These are phyloP conservation scores for Candida pseudoglaebosa DNA, from an alignment of 805 yeast species.

Conservation along the genomic window DNA sequence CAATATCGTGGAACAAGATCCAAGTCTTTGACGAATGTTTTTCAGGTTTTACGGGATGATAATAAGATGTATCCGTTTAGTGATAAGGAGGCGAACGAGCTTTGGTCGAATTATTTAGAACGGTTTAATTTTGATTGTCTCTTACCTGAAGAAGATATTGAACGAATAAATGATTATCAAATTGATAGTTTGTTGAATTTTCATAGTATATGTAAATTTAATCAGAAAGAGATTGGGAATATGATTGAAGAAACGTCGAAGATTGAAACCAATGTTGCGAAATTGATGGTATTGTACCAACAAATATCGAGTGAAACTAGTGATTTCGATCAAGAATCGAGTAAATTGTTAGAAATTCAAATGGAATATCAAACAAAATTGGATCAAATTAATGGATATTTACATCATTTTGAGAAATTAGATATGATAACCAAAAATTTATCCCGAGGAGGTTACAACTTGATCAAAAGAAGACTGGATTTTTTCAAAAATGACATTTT, in stretches of 20 bases:
- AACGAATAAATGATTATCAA: constrained; percentile 33
- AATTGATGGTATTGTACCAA: constrained; percentile 49
- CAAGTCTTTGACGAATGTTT: neutral
- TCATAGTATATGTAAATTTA: constrained; percentile 27
- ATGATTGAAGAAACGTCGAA: constrained; percentile 45
- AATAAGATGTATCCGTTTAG: constrained; percentile 13
- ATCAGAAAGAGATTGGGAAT: constrained; percentile 17
- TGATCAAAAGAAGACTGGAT: constrained; percentile 48
- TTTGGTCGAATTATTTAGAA: constrained; percentile 31
- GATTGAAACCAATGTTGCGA: constrained; percentile 43
- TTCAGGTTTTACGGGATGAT: neutral
- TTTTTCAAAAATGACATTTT: constrained; percentile 46
- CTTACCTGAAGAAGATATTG: constrained; percentile 38
- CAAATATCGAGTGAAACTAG: constrained; percentile 58
- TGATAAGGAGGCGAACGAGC: constrained; percentile 6
- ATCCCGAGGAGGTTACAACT: constrained; percentile 61
- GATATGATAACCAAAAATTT: constrained; percentile 66
- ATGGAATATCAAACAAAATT: constrained; percentile 38
- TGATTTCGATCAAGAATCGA: constrained; percentile 59
- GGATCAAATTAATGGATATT: constrained; percentile 41
- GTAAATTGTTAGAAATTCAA: constrained; percentile 46
- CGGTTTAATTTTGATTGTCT: constrained; percentile 41
- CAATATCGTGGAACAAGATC: neutral
- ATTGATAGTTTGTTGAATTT: constrained; percentile 33
- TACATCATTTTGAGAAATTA: constrained; percentile 63